Percentiles rank a stretch among this genome's conserved stretches.
Evolutionary conservation across 2,329 filamentous ascomycete genomes (phyloP).

Genomic region (Boeremia exigua): DNA sequence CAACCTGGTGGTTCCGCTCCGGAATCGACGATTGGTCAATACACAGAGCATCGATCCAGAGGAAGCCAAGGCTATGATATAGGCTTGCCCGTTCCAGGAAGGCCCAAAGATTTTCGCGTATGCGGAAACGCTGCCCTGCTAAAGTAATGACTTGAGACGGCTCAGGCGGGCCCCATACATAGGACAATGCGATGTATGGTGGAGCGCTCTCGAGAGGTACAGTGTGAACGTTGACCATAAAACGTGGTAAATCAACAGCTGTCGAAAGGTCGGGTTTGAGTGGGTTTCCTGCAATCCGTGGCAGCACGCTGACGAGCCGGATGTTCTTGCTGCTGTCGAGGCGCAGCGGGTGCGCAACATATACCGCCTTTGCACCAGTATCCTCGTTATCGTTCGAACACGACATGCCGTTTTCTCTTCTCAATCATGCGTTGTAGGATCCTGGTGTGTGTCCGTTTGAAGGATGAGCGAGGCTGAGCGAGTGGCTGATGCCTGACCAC

Average conservation of each 20-base stretch:
- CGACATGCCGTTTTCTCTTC: neutral
- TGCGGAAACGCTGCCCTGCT: neutral
- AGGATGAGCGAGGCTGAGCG: neutral
- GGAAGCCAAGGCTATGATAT: neutral
- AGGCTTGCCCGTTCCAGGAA: neutral
- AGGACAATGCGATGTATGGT: conserved; percentile 38
- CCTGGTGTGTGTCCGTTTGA: neutral
- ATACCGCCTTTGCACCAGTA: neutral
- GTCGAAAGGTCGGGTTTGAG: too few relatives aligned
- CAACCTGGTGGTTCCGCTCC: conserved; percentile 21
- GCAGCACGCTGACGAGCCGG: neutral
- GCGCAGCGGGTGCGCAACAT: neutral
- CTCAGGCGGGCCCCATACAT: conserved; percentile 34
- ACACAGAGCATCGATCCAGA: neutral
- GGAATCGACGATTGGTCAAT: neutral
- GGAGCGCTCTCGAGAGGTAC: conserved; percentile 17
- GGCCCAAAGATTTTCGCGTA: neutral
- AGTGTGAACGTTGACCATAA: neutral
- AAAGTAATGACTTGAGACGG: conserved; percentile 19
- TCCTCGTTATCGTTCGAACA: neutral
- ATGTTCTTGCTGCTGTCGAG: neutral
- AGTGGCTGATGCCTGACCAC: neutral
- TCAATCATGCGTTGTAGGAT: neutral
- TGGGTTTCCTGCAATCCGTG: neutral
- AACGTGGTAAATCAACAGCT: neutral